Base-by-base conservation (phyloP, 768 basidiomycete genomes). In the Erythrobasidium yunnanense region DNA sequence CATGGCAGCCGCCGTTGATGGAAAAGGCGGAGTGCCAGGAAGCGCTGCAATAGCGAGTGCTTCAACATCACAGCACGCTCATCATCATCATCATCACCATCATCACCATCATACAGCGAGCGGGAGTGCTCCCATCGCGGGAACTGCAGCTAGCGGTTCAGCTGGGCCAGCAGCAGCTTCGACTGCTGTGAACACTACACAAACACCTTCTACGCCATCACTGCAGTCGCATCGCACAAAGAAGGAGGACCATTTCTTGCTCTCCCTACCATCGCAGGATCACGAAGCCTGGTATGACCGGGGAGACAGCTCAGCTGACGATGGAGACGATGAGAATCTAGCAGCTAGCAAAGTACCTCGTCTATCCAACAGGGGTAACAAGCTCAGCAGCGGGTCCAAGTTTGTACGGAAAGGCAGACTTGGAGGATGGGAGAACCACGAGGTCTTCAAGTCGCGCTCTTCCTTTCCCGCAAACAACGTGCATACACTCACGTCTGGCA, bases 351-450 rank as follows among this genome's bases (percentile, higher is more conserved):
- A 18, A 20, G n/a, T 63, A 4, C 55, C 23, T 17, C 25, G 23
- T 50, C 55, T 66, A 11, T 68, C 70, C 18, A 73, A 73, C 68
- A 65, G 73, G 15, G 73, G 73, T n/a, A 25, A 68, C 65, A 73
- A 73, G 67, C 70, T 73, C 32, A 35, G 35, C 33, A 51, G 54
- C 2, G 22, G 25, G 17, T 63, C 73, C 0, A 56, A 55, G 0
- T 62, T 68, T 66, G 53, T 60, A 20, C 65, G 68, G 13, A 55
- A 62, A 6, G 58, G 60, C 30, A 57, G 69, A 4, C 70, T 73
- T 38, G 73, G 71, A 13, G 67, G 58, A 5, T 68, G 67, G 67
- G 47, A 58, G 32, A 29, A 69, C 45, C 62, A 70, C 60, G 58
- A 70, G 6, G 38, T 68, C 66, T 54, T 67, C 56, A 68, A 70